Base-by-base conservation (phyloP, 225 moss, liverwort and hornwort species). In the Polytrichum commune region DNA sequence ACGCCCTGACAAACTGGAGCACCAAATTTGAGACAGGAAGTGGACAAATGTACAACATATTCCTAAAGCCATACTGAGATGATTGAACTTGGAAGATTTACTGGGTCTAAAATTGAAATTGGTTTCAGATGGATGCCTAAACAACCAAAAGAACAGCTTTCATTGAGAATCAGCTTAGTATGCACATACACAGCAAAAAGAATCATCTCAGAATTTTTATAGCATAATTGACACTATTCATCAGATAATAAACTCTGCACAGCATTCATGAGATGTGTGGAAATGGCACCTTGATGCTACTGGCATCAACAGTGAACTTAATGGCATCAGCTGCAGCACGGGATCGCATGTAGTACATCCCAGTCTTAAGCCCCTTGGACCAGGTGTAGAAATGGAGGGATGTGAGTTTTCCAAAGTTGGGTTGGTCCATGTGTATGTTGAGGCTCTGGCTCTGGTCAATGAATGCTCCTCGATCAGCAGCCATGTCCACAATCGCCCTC, bases 301-400 rank as follows among this genome's bases (percentile, higher is more conserved):
- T 83, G 0, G 89, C 74, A 60, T 97, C 94, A 0, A 94, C 94
- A 5, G 97, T 94, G 64, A 97, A 87, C 62, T 94, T 94, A 74
- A 97, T 97, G 19, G 97, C 92, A 66, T 97, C 97, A 25, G 91
- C 91, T 20, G 97, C 97, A 24, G 97, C 88, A 58, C 92, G 79
- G 25, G 97, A 94, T 53, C 97, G 83, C 76, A 97, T 71, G 65
- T 97, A 97, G 28, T 97, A 97, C 97, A 97, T 94, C 62, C 97
- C 94, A n/a, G 94, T 97, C 68, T 97, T 97, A 68, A 97, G 78
- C n/a, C 97, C 97, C 77, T 90, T 87, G 0, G 82, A 64, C 89
- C 89, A 90, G 3, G 84, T 84, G 71, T 90, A 90, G n/a, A 87
- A 90, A 68, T 90, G 89, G 4, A 90, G 84, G 6, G 89, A 90